Base-by-base conservation (phyloP, 1,139 yeast species). In the Hemisphaericaspora xylanilytica region DNA sequence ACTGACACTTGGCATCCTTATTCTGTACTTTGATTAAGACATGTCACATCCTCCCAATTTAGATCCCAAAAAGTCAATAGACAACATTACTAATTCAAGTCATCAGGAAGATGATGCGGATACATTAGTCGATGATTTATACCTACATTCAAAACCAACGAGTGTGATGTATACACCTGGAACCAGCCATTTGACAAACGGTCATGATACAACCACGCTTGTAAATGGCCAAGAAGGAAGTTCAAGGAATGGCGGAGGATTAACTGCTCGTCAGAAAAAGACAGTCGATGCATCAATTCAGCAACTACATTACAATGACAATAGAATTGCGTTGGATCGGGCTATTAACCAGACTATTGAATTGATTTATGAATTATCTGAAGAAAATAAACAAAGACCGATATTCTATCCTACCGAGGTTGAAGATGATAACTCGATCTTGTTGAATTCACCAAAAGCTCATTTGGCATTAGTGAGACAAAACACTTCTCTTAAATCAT, bases 251-350 rank as follows among this genome's bases (percentile, higher is more conserved):
- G 15, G 17, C 37, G n/a, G 28, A 29, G 32, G 36, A 24, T 35
- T 31, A 15, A 33, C 43, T 47, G 53, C 8, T 44, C 55, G 3
- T 25, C 33, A 28, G 28, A 39, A 40, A 27, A 35, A 45, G 33
- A 24, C 22, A 20, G 30, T 68, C 30, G 59, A 69, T 51, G 60
- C 80, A 14, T 80, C 84, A 33, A 56, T 81, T 18, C 78, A 80
- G 44, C 94, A 86, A 51, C 58, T 80, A 21, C 83, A 78, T 42
- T 87, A 84, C 58, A 85, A 85, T 53, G 80, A 81, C 46, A 80
- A 80, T 61, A 73, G 81, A 40, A 63, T 78, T 3, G 71, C 82
- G 0, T 65, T 87, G 42, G 85, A 81, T 42, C 63, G 84, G 38
- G 70, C 83, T 13, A 83, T 87, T 42, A 68, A 77, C 42, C 70